Conservation (phyloP, 2,329 filamentous ascomycete species). For the Verticillium alfalfae region DNA sequence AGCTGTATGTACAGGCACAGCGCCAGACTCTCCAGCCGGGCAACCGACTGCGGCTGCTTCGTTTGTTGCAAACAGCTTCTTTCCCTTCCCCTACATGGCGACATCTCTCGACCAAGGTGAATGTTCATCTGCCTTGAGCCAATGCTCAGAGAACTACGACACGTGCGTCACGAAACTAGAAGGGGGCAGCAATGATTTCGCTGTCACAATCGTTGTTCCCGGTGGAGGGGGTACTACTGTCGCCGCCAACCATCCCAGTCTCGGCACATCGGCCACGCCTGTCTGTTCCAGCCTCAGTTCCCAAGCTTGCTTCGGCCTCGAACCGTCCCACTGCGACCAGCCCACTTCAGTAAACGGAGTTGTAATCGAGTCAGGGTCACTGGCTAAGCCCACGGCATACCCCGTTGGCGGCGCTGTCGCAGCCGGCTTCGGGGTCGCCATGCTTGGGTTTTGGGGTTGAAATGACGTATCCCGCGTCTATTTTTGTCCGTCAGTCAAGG, state of each 20-base stretch:
- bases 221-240: conserved; percentile 49
- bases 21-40: conserved; percentile 33
- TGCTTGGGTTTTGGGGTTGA: conserved; percentile 3
- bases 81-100: conserved; percentile 53
- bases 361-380: conserved; percentile 7
- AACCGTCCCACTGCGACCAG: conserved; percentile 30
- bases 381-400: conserved; percentile 5
- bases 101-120: conserved; percentile 47
- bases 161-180: conserved; percentile 46
- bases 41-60: conserved; percentile 34
- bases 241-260: conserved; percentile 28
- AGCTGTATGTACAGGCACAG: conserved; percentile 50
- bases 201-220: conserved; percentile 51
- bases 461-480: background rate
- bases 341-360: conserved; percentile 12
- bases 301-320: conserved; percentile 41
- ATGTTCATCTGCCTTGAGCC: conserved; percentile 44
- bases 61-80: conserved; percentile 52
- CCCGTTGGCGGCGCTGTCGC: conserved; percentile 8
- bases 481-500: background rate
- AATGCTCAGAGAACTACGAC: conserved; percentile 49
- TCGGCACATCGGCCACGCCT: conserved; percentile 41
- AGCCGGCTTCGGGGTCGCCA: conserved; percentile 7
- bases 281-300: conserved; percentile 52
- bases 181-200: conserved; percentile 32